A percentile compares a stretch with the other conserved stretches of the same genome.
phyloP scores from a whole-genome alignment of 345 rosid genomes.

The Pistacia integerrima region DNA sequence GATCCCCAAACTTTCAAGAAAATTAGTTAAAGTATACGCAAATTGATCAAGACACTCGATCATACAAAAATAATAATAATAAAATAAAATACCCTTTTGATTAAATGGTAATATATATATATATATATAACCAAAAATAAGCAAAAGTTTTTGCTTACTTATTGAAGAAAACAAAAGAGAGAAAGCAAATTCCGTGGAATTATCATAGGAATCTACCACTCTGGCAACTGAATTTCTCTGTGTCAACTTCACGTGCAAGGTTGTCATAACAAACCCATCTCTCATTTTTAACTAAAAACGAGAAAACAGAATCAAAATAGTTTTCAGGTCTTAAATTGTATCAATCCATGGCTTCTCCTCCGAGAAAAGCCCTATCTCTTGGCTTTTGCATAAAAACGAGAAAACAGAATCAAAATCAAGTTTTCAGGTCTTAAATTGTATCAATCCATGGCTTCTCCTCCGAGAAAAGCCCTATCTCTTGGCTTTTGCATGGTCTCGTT shows the following conservation, averaged over 20 bases:
- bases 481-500: slow-evolving; percentile 11
- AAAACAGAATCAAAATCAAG: background rate
- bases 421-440: background rate
- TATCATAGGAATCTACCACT: background rate
- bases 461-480: slow-evolving; percentile 17
- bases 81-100: too few relatives aligned
- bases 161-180: background rate
- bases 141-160: background rate
- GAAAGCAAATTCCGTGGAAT: too few relatives aligned
- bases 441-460: slow-evolving; percentile 27
- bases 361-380: slow-evolving; percentile 17
- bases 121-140: background rate
- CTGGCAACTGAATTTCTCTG: background rate
- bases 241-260: background rate
- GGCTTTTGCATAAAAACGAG: background rate
- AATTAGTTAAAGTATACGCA: too few relatives aligned
- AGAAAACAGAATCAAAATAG: background rate
- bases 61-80: too few relatives aligned
- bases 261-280: background rate
- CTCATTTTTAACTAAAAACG: background rate
- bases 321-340: background rate
- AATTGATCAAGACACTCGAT: too few relatives aligned
- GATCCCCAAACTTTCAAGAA: too few relatives aligned
- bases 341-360: slow-evolving; percentile 27
- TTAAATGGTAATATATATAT: too few relatives aligned